These are phyloP conservation scores for Tetragonia tetragonoides DNA, from an alignment of 148 eudicot genomes.

Conservation along the genomic window DNA sequence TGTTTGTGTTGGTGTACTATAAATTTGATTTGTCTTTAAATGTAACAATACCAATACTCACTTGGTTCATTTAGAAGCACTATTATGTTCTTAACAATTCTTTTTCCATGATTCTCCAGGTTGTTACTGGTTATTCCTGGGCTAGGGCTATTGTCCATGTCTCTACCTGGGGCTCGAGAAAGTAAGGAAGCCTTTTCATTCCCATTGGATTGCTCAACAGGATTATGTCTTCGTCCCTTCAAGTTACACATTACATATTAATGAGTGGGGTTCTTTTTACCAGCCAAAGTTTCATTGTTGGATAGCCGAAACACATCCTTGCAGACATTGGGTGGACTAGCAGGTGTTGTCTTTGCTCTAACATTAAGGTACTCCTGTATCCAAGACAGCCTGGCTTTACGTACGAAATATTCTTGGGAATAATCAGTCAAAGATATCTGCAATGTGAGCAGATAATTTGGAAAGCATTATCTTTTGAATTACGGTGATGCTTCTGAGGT, in stretches of 20 bases:
- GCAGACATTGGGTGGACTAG: constrained; percentile 70
- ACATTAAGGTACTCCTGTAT: constrained; percentile 51
- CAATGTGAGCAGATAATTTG: background rate
- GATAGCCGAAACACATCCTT: constrained; percentile 67
- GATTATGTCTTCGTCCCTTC: constrained; percentile 44
- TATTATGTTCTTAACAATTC: background rate
- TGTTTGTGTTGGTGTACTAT: too few species aligned
- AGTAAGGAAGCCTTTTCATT: constrained; percentile 69
- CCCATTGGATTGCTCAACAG: constrained; percentile 85
- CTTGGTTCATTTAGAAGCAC: too few species aligned
- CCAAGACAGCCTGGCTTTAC: constrained; percentile 41
- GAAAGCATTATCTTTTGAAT: too few species aligned
- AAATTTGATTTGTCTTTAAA: too few species aligned
- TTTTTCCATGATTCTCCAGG: constrained; percentile 36
- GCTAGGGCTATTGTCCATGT: constrained; percentile 65
- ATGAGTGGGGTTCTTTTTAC: constrained; percentile 57
- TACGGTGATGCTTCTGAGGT: background rate
- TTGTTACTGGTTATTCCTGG: constrained; percentile 75
- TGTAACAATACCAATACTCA: too few species aligned
- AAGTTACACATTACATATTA: constrained; percentile 45
- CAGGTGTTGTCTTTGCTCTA: constrained; percentile 58
- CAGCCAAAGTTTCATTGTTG: constrained; percentile 48
- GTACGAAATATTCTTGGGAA: constrained; percentile 24
- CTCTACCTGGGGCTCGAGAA: constrained; percentile 68
- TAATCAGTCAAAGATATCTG: constrained; percentile 29